phyloP scores from a whole-genome alignment of 495 filamentous ascomycete species.

The Staphylotrichum longicolle region DNA sequence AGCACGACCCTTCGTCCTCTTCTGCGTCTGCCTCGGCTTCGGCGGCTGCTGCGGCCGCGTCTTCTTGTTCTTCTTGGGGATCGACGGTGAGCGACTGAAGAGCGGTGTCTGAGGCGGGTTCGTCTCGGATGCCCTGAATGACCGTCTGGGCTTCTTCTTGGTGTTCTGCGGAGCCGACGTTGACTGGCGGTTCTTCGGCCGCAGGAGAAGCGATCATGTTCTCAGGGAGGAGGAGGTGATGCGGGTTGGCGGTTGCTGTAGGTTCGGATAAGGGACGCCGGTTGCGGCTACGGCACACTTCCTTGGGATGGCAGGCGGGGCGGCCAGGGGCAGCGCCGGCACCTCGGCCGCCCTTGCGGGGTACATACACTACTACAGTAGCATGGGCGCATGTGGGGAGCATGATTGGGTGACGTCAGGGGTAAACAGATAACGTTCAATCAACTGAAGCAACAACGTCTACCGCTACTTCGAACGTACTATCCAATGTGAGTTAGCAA shows the following conservation, averaged over 20 bases:
- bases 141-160: constrained; percentile 6
- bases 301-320: constrained; percentile 1
- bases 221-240: background rate
- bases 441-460: background rate
- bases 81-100: background rate
- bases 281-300: background rate
- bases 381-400: background rate
- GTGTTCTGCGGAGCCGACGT: constrained; percentile 2
- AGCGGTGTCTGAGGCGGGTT: constrained; percentile 5
- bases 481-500: background rate
- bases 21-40: constrained; percentile 13
- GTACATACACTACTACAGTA: background rate
- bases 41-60: constrained; percentile 10
- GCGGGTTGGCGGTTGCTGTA: background rate
- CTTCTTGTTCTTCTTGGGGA: background rate
- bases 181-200: background rate
- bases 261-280: constrained; percentile 2
- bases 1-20: constrained; percentile 37
- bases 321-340: background rate
- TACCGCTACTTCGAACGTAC: too few species aligned
- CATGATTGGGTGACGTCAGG: background rate
- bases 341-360: constrained; percentile 5
- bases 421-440: too few species aligned
- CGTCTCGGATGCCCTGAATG: background rate
- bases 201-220: constrained; percentile 3